A percentile compares a stretch with the other conserved stretches of the same genome.
Conservation (phyloP, 2,329 filamentous ascomycete species). For the Ophiostoma triangulosporum region DNA sequence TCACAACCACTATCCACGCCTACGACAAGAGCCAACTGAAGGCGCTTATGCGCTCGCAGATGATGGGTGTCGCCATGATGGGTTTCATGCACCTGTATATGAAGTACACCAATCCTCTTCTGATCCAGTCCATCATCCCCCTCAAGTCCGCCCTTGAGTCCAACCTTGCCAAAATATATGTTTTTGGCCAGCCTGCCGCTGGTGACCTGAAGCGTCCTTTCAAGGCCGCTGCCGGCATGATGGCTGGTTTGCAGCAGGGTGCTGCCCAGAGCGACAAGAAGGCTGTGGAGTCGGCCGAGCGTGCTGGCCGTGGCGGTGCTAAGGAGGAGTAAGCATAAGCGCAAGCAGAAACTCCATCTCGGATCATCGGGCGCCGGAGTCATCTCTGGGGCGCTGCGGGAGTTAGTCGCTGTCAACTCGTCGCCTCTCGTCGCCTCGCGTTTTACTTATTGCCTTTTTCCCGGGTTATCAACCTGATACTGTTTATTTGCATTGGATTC, state of each 20-base stretch:
- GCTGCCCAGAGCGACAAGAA: slow-evolving; percentile 86
- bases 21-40: slow-evolving; percentile 85
- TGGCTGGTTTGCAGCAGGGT: slow-evolving; percentile 60
- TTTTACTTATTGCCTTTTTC: neutral
- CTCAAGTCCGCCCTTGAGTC: slow-evolving; percentile 90
- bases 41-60: slow-evolving; percentile 72
- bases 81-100: slow-evolving; percentile 96
- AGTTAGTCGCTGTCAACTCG: no score
- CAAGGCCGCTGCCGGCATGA: slow-evolving; percentile 74
- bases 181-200: slow-evolving; percentile 72
- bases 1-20: slow-evolving; percentile 90
- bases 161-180: slow-evolving; percentile 91
- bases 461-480: neutral
- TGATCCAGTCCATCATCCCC: slow-evolving; percentile 97
- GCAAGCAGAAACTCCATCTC: no score
- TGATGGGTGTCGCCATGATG: slow-evolving; percentile 98
- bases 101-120: slow-evolving; percentile 97
- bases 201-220: slow-evolving; percentile 93
- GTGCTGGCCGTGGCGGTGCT: slow-evolving; percentile 54
- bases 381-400: no score
- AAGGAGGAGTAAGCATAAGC: slow-evolving; percentile 51
- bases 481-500: neutral
- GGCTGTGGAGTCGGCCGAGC: slow-evolving; percentile 67
- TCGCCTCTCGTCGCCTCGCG: neutral
- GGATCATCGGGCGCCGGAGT: no score